Evolutionary conservation across 495 filamentous ascomycete species (phyloP).

Genomic region (Clavariopsis aquatica): DNA sequence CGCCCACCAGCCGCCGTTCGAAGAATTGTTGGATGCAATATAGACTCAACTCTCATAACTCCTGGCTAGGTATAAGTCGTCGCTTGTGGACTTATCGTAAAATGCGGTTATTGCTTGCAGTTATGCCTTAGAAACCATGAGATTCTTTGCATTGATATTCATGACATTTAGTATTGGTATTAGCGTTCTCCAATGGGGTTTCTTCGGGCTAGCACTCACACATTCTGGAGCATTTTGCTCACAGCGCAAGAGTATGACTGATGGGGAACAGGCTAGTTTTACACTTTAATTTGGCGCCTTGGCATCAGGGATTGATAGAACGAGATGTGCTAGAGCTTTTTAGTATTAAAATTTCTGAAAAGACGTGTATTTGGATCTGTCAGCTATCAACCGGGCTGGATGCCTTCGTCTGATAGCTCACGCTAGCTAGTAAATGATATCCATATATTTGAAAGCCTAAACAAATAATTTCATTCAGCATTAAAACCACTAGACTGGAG

Average conservation of each 20-base stretch:
- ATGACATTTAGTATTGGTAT: constrained; percentile 57
- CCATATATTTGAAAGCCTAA: too few species aligned
- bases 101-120: constrained; percentile 2
- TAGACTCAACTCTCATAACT: constrained; percentile 25
- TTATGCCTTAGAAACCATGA: constrained; percentile 31
- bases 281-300: constrained; percentile 52
- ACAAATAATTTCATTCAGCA: constrained; percentile 25
- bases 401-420: constrained; percentile 36
- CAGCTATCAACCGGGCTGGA: constrained; percentile 33
- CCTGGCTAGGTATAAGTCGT: constrained; percentile 27
- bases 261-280: constrained; percentile 47
- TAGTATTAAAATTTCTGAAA: constrained; percentile 1
- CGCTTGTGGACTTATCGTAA: neutral
- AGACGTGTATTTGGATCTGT: neutral
- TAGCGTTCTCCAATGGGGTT: constrained; percentile 55
- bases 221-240: constrained; percentile 48
- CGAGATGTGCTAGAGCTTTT: constrained; percentile 51
- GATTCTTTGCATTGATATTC: constrained; percentile 34
- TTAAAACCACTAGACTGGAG: constrained; percentile 36
- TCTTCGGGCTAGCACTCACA: constrained; percentile 55
- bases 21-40: constrained; percentile 30
- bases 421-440: constrained; percentile 23
- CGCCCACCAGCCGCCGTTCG: neutral
- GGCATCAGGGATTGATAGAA: constrained; percentile 48
- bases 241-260: neutral